These are phyloP conservation scores for Spathaspora sp. DNA, from an alignment of 805 yeast species.

Conservation along the genomic window DNA sequence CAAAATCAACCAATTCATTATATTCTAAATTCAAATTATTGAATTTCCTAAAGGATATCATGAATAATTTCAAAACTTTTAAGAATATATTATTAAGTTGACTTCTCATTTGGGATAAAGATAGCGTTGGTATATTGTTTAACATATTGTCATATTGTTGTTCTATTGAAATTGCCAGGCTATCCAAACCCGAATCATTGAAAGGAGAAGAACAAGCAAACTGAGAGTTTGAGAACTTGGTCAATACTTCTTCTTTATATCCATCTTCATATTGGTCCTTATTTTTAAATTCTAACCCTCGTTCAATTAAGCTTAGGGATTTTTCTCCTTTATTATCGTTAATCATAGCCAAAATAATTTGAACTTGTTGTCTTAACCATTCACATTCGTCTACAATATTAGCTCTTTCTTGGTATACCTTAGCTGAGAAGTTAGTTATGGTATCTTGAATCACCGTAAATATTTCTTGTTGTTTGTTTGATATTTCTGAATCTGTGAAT, in stretches of 20 bases:
- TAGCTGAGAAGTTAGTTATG: constrained; percentile 35
- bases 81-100: constrained; percentile 33
- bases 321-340: constrained; percentile 31
- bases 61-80: constrained; percentile 30
- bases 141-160: constrained; percentile 22
- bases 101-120: constrained; percentile 27
- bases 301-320: constrained; percentile 15
- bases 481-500: constrained; percentile 46
- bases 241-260: constrained; percentile 22
- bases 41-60: constrained; percentile 26
- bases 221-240: constrained; percentile 9
- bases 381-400: constrained; percentile 41
- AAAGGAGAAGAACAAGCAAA: constrained; percentile 7
- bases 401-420: constrained; percentile 32
- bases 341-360: constrained; percentile 36
- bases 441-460: constrained; percentile 48
- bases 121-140: constrained; percentile 22
- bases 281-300: constrained; percentile 32
- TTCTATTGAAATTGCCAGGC: constrained; percentile 11
- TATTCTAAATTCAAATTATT: constrained; percentile 22
- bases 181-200: background rate
- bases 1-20: constrained; percentile 24
- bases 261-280: constrained; percentile 24
- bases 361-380: constrained; percentile 42
- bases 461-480: constrained; percentile 45